A percentile compares a stretch with the other conserved stretches of the same genome.
Evolutionary conservation across 192 early-diverging fungal species (phyloP).

Genomic region (Backusella tuberculispora): DNA sequence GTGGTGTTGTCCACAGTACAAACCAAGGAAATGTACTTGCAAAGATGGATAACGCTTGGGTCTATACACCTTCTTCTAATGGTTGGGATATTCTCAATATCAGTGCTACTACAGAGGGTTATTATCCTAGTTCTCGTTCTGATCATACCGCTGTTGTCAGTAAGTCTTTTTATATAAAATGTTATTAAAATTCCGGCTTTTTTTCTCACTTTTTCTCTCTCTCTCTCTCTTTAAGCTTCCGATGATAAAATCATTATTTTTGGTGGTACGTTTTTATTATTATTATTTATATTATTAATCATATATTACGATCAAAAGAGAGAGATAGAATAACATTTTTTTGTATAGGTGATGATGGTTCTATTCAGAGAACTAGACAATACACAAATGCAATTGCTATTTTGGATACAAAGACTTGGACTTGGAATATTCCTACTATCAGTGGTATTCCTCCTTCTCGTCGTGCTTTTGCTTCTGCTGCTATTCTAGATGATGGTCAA

Average conservation of each 20-base stretch:
- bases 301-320: not conserved
- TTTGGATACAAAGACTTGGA: conserved; percentile 39
- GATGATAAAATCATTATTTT: conserved; percentile 35
- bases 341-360: conserved; percentile 29
- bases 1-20: conserved; percentile 27
- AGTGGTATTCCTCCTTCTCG: conserved; percentile 37
- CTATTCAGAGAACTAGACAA: conserved; percentile 9
- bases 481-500: conserved; percentile 27
- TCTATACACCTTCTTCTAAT: conserved; percentile 31
- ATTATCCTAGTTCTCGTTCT: conserved; percentile 15
- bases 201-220: conserved; percentile 6
- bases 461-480: conserved; percentile 37
- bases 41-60: conserved; percentile 8
- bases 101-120: not conserved
- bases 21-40: not conserved
- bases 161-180: conserved; percentile 20
- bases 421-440: conserved; percentile 29
- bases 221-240: conserved; percentile 9
- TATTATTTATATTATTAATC: not conserved
- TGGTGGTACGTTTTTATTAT: conserved; percentile 32
- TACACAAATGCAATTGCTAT: conserved; percentile 32
- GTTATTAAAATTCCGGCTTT: not conserved
- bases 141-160: conserved; percentile 36
- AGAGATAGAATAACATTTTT: too few species aligned
- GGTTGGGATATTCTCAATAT: conserved; percentile 7